phyloP scores from a whole-genome alignment of 2,329 filamentous ascomycete species.

The Orbilia ellipsospora region DNA sequence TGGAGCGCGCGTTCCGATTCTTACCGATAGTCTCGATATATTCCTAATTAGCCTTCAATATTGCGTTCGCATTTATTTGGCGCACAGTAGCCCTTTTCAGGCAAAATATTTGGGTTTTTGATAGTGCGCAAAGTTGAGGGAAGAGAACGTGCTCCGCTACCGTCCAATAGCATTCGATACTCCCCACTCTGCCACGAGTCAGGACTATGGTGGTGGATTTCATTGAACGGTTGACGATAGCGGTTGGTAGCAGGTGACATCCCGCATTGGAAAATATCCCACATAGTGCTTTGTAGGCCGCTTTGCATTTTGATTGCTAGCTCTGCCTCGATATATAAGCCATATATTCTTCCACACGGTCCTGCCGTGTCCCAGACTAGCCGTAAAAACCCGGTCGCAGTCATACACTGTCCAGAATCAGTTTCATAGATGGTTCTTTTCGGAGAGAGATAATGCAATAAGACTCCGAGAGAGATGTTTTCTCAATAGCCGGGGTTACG shows the following conservation, averaged over 20 bases:
- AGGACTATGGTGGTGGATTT: not conserved
- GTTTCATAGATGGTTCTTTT: too few species aligned
- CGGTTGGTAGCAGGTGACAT: not conserved
- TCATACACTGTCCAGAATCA: too few species aligned
- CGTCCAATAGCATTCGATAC: constrained; percentile 24
- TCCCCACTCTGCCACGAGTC: constrained; percentile 38
- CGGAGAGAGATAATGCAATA: too few species aligned
- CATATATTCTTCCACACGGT: too few species aligned
- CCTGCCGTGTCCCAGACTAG: too few species aligned
- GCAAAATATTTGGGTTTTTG: constrained; percentile 16
- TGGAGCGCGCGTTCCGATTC: constrained; percentile 3
- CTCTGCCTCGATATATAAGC: too few species aligned
- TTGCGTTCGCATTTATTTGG: not conserved
- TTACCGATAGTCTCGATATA: constrained; percentile 10
- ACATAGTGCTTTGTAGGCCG: too few species aligned
- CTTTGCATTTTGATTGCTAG: too few species aligned
- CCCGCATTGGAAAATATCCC: not conserved
- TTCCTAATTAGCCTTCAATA: constrained; percentile 35
- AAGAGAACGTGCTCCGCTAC: constrained; percentile 6
- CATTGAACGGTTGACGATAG: constrained; percentile 13
- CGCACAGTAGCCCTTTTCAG: constrained; percentile 9
- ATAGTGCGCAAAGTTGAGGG: not conserved
- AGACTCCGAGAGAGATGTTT: too few species aligned
- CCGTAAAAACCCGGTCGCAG: too few species aligned
- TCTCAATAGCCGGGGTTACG: constrained; percentile 10